These are phyloP conservation scores for Symbiodinium natans DNA, from an alignment of 73 alveolate species.

Conservation along the genomic window DNA sequence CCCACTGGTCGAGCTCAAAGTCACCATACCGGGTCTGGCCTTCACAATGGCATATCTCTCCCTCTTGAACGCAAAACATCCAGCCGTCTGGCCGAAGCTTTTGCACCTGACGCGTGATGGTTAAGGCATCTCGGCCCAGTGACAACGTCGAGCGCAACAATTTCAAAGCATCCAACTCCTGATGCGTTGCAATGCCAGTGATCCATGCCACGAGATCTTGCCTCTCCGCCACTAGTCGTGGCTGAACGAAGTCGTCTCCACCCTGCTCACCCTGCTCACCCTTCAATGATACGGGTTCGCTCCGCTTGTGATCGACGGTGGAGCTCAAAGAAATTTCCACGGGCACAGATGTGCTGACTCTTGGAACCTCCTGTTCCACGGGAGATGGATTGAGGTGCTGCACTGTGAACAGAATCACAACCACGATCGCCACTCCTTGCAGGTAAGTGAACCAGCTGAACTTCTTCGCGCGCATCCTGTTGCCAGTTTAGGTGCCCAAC, in stretches of 20 bases:
- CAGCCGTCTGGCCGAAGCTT: slow-evolving; percentile 80
- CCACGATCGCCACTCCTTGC: slow-evolving; percentile 49
- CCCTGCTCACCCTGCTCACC: neutral
- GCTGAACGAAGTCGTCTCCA: slow-evolving; percentile 29
- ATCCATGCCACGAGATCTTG: slow-evolving; percentile 83
- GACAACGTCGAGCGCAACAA: slow-evolving; percentile 15
- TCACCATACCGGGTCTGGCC: slow-evolving; percentile 56
- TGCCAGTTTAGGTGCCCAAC: neutral
- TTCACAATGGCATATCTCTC: slow-evolving; percentile 67
- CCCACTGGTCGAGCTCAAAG: slow-evolving; percentile 54
- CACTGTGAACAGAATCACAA: slow-evolving; percentile 33
- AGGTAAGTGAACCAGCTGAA: slow-evolving; percentile 56
- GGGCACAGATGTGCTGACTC: neutral
- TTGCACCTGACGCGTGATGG: slow-evolving; percentile 22
- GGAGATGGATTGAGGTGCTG: slow-evolving; percentile 27
- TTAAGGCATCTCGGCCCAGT: slow-evolving; percentile 70
- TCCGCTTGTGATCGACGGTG: neutral
- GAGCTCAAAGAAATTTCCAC: neutral
- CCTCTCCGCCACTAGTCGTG: slow-evolving; percentile 21
- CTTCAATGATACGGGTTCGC: no score
- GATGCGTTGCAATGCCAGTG: slow-evolving; percentile 48
- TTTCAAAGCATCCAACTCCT: slow-evolving; percentile 69
- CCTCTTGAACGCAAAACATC: slow-evolving; percentile 85
- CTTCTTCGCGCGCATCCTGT: slow-evolving; percentile 47
- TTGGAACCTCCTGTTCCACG: slow-evolving; percentile 5